Evolutionary conservation across 2,329 filamentous ascomycete genomes (phyloP).

Genomic region (Aspergillus sp.): DNA sequence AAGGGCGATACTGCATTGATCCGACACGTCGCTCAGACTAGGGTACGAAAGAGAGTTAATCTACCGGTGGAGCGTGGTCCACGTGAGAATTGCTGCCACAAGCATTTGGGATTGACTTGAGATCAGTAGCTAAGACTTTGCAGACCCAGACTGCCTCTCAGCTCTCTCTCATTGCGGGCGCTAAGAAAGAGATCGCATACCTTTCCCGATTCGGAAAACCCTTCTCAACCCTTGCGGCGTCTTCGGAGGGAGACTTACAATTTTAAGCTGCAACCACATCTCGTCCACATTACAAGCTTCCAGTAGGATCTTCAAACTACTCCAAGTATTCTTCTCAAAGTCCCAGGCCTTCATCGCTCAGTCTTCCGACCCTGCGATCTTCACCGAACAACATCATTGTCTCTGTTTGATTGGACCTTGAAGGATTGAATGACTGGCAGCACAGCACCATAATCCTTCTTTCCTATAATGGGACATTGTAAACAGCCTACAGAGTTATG

Average conservation of each 20-base stretch:
- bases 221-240: constrained; percentile 10
- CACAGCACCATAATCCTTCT: too few relatives aligned
- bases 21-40: constrained; percentile 7
- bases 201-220: constrained; percentile 15
- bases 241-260: constrained; percentile 2
- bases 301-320: not conserved
- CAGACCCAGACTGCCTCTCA: not conserved
- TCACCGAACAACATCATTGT: constrained; percentile 24
- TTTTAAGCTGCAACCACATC: not conserved
- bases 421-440: too few relatives aligned
- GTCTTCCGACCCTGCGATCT: constrained; percentile 25
- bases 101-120: not conserved
- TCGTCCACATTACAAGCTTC: not conserved
- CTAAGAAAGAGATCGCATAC: constrained; percentile 21
- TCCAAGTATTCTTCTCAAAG: not conserved
- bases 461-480: too few relatives aligned
- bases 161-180: constrained; percentile 13
- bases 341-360: constrained; percentile 7
- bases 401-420: too few relatives aligned
- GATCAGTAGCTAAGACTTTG: not conserved
- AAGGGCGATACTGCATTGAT: constrained; percentile 2
- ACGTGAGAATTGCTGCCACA: not conserved
- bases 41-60: constrained; percentile 2
- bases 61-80: constrained; percentile 8
- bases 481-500: too few relatives aligned